Percentiles rank a stretch among this genome's conserved stretches.
phyloP scores from a whole-genome alignment of 495 filamentous ascomycete species.

The Penicillium silybi region DNA sequence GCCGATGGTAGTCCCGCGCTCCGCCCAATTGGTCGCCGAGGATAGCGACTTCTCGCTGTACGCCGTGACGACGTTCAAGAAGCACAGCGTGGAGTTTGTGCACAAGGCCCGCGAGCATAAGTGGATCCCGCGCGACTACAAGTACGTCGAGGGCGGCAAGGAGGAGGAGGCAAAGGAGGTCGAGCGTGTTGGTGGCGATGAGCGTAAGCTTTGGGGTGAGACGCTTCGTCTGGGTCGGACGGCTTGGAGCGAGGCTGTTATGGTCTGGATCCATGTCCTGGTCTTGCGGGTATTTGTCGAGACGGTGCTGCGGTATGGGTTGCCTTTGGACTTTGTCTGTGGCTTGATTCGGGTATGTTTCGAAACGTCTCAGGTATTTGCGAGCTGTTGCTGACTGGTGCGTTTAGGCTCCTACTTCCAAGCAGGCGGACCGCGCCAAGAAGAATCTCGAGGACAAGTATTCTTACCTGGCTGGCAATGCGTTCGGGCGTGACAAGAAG shows the following conservation, averaged over 20 bases:
- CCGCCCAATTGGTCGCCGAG: slow-evolving; percentile 66
- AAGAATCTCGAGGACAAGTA: slow-evolving; percentile 76
- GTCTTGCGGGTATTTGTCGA: slow-evolving; percentile 93
- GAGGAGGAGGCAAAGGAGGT: slow-evolving; percentile 85
- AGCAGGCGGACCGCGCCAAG: slow-evolving; percentile 78
- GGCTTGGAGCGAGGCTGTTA: slow-evolving; percentile 88
- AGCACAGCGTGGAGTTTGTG: slow-evolving; percentile 76
- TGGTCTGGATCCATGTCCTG: slow-evolving; percentile 91
- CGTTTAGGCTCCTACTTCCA: slow-evolving; percentile 67
- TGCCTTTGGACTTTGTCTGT: slow-evolving; percentile 84
- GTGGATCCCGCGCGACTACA: slow-evolving; percentile 93
- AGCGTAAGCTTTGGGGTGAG: slow-evolving; percentile 85
- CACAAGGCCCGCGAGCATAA: slow-evolving; percentile 85
- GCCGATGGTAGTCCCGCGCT: slow-evolving; percentile 86
- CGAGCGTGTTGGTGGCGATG: slow-evolving; percentile 70
- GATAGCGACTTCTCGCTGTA: slow-evolving; percentile 88
- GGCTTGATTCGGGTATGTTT: slow-evolving; percentile 74
- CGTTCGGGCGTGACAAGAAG: slow-evolving; percentile 91
- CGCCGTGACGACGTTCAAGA: slow-evolving; percentile 90
- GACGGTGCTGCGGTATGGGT: slow-evolving; percentile 88
- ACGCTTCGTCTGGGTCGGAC: slow-evolving; percentile 80
- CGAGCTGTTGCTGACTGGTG: neutral
- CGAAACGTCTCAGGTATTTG: neutral
- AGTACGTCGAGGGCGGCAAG: slow-evolving; percentile 81
- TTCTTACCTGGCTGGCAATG: slow-evolving; percentile 91